Base-by-base conservation (phyloP, 768 basidiomycete species). In the Suillus bovinus region DNA sequence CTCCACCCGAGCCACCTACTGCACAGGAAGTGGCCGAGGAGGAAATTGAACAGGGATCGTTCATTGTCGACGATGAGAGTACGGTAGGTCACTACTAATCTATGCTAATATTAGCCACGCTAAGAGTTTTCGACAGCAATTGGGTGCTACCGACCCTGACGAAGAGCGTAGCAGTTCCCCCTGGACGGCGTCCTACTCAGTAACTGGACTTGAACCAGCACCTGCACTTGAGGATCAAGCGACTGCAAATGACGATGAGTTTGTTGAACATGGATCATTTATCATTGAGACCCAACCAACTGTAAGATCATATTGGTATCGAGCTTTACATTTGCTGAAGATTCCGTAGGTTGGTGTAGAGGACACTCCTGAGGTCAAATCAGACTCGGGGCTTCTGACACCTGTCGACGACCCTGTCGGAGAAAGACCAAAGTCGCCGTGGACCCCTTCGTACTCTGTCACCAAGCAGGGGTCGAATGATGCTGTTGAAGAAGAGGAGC, bases 381-480 rank as follows among this genome's bases (percentile, higher is more conserved):
- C 16, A 7, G 55, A 56, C 38, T 54, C 39, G 5, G 58, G 33
- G 24, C 57, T 62, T 29, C 36, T 63, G n/a, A 63, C 50, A 17
- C 49, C 46, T 17, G 38, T 33, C 22, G 62, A 59, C 34, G 61
- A 36, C 17, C 46, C 54, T 17, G 27, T 59, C 22, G 54, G 53
- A 13, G 71, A 74, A 34, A 68, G 71, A 47, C 71, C 71, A n/a
- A 68, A 68, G 59, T 76, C 76, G 1, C 71, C 72, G n/a, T 76
- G 74, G 76, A 71, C 71, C 3, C 68, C 76, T 22, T 77, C 75
- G 10, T 77, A 77, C 62, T 76, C 77, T 39, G 77, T 77, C 34
- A 71, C 70, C 49, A 68, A 61, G 29, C 76, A 77, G 66, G 77
- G 77, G 14, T 50, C 62, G 5, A 53, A 46, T 16, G 62, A 63